These are phyloP conservation scores for Vaccinium macrocarpon DNA, from an alignment of 148 eudicot species.

Conservation along the genomic window DNA sequence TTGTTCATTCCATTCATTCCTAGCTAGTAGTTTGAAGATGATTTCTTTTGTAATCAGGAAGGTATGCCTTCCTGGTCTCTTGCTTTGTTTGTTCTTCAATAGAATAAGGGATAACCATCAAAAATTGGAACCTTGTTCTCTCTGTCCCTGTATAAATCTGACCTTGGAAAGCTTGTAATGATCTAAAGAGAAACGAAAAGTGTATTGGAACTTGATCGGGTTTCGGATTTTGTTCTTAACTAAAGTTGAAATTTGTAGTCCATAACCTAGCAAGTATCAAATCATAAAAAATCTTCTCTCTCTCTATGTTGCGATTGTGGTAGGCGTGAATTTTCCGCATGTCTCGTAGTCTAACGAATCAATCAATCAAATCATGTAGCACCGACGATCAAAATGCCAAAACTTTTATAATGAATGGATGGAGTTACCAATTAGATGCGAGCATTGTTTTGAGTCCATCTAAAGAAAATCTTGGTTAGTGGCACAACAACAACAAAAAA, in stretches of 20 bases:
- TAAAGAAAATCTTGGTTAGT: too few relatives aligned
- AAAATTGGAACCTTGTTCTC: conserved; percentile 74
- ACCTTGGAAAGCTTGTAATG: background rate
- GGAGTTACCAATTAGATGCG: background rate
- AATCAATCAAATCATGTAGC: background rate
- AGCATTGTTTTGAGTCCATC: too few relatives aligned
- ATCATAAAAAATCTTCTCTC: background rate
- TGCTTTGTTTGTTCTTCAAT: background rate
- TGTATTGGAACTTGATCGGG: background rate
- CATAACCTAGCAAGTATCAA: background rate
- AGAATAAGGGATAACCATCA: conserved; percentile 56
- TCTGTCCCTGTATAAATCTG: conserved; percentile 14
- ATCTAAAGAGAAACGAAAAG: background rate
- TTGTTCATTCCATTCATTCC: background rate
- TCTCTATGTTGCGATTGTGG: background rate
- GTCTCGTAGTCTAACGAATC: background rate
- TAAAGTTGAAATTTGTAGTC: background rate
- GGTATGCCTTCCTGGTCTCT: background rate
- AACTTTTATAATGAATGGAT: background rate
- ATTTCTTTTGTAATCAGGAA: background rate
- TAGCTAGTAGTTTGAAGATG: background rate
- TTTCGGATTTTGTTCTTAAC: background rate
- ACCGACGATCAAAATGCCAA: background rate
- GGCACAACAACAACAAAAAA: too few relatives aligned
- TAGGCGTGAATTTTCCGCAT: background rate